Evolutionary conservation across 257 asterid genomes (phyloP).

Genomic region (Nicotiana paniculata): DNA sequence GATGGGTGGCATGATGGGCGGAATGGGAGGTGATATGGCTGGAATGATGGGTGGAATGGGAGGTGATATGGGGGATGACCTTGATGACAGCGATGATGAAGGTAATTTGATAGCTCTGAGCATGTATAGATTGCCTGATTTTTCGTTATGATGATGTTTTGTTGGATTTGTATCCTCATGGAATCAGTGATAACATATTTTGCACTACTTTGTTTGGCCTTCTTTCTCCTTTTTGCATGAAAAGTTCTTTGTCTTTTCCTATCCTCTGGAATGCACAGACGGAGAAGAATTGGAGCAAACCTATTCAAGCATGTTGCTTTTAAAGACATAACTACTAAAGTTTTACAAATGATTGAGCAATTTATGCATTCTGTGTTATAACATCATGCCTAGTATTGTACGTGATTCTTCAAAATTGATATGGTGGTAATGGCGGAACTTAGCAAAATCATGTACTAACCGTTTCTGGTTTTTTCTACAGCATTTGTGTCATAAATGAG

Average conservation of each 20-base stretch:
- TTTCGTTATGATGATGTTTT: background rate
- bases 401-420: background rate
- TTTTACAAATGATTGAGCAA: background rate
- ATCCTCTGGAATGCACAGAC: background rate
- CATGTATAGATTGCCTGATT: background rate
- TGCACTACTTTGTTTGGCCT: background rate
- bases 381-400: background rate
- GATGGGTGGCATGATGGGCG: constrained; percentile 34
- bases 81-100: constrained; percentile 82
- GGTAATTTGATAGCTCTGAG: constrained; percentile 33
- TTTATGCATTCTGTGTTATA: background rate
- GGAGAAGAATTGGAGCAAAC: background rate
- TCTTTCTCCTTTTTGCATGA: background rate
- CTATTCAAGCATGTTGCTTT: background rate
- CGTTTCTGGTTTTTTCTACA: background rate
- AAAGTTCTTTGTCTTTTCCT: background rate
- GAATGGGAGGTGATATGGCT: constrained; percentile 2
- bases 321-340: background rate
- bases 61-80: constrained; percentile 53
- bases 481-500: too few relatives aligned
- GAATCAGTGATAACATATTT: background rate
- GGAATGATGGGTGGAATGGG: constrained; percentile 12
- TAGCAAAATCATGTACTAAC: background rate
- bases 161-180: background rate
- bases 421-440: background rate